Conservation (phyloP, 352 stramenopile genomes). For the Phytophthora crassamura region DNA sequence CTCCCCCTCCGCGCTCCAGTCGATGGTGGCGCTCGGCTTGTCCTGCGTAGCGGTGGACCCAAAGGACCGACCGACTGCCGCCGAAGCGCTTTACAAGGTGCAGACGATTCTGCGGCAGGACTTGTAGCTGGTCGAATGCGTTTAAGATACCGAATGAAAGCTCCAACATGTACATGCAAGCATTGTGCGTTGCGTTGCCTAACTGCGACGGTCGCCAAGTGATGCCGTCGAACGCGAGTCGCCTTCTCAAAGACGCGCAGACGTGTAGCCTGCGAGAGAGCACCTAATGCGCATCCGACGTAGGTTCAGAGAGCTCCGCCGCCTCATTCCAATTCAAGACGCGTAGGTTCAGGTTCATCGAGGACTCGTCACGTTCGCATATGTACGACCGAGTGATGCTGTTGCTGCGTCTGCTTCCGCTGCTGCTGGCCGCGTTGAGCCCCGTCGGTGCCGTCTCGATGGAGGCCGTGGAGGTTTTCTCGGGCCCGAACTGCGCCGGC, state of each 20-base stretch:
- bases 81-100: slow-evolving; percentile 22
- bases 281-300: background rate
- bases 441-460: slow-evolving; percentile 3
- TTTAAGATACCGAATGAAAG: background rate
- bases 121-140: background rate
- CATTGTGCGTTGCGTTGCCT: background rate
- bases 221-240: too few relatives aligned
- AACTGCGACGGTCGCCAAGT: too few relatives aligned
- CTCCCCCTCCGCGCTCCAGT: slow-evolving; percentile 7
- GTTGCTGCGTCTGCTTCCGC: background rate
- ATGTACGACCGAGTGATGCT: too few relatives aligned
- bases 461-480: slow-evolving; percentile 22
- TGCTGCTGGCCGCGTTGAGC: background rate
- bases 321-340: slow-evolving; percentile 11
- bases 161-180: background rate
- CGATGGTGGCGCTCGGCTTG: slow-evolving; percentile 12
- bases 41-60: slow-evolving; percentile 23
- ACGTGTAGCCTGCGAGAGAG: background rate
- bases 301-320: slow-evolving; percentile 16
- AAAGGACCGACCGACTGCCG: slow-evolving; percentile 25
- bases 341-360: slow-evolving; percentile 4
- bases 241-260: too few relatives aligned
- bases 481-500: slow-evolving; percentile 23
- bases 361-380: slow-evolving; percentile 4
- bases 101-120: slow-evolving; percentile 17